A percentile compares a stretch with the other conserved stretches of the same genome.
Evolutionary conservation across 208 protist genomes (phyloP).

Genomic region (Trypanosoma conorhini): DNA sequence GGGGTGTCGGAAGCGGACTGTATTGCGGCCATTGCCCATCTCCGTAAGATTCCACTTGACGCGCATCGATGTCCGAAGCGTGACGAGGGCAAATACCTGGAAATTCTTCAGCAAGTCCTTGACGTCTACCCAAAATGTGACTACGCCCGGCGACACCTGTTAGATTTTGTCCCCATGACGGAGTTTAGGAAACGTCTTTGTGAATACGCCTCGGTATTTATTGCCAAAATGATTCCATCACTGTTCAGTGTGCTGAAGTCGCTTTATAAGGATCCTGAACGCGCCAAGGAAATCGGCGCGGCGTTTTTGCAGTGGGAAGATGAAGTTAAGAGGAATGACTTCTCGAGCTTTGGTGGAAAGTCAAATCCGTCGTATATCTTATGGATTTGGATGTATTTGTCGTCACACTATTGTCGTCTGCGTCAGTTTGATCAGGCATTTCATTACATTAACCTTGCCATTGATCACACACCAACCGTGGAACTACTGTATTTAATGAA

Average conservation of each 20-base stretch:
- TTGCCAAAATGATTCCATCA: conserved; percentile 93
- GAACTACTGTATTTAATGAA: conserved; percentile 94
- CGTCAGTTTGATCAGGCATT: conserved; percentile 71
- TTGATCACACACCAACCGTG: conserved; percentile 96
- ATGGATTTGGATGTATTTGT: conserved; percentile 88
- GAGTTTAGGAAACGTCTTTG: conserved; percentile 56
- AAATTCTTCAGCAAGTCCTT: conserved; percentile 66
- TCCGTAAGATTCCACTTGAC: conserved; percentile 82
- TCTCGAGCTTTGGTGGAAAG: conserved; percentile 63
- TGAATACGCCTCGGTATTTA: conserved; percentile 56
- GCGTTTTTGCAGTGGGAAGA: conserved; percentile 64
- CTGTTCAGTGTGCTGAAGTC: conserved; percentile 93
- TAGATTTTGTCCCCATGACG: conserved; percentile 81
- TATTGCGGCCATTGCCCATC: conserved; percentile 74
- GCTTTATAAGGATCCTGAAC: conserved; percentile 81
- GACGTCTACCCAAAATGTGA: conserved; percentile 47
- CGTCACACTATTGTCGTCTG: conserved; percentile 87
- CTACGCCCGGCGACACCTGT: conserved; percentile 62
- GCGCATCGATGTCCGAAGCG: conserved; percentile 44
- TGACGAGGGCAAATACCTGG: conserved; percentile 63
- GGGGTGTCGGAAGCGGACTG: conserved; percentile 74
- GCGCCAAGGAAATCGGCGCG: conserved; percentile 75
- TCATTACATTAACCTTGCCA: conserved; percentile 83
- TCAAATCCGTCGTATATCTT: conserved; percentile 78
- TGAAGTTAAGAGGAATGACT: conserved; percentile 60